Percentiles rank a stretch among this genome's conserved stretches.
Evolutionary conservation across 805 yeast genomes (phyloP).

Genomic region (Vanderwaltozyma yarrowii): DNA sequence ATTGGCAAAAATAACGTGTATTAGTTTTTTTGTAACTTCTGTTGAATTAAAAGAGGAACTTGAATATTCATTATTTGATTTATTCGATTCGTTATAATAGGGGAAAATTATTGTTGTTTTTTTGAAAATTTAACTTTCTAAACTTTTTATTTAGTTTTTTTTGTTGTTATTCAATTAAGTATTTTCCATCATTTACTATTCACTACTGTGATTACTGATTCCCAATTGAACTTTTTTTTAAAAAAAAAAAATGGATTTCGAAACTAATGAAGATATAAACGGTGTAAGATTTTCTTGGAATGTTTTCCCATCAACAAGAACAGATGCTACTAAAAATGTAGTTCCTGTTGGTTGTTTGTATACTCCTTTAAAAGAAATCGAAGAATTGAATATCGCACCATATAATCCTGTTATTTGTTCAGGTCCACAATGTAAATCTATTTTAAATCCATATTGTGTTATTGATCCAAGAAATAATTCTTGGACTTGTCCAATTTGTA

Average conservation of each 20-base stretch:
- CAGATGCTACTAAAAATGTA: conserved; percentile 80
- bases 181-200: no score
- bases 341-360: conserved; percentile 88
- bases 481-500: conserved; percentile 82
- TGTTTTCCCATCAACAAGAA: conserved; percentile 75
- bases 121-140: no score
- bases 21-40: no score
- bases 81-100: no score
- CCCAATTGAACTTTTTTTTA: no score
- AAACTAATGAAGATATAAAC: conserved; percentile 54
- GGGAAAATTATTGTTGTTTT: no score
- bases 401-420: conserved; percentile 85
- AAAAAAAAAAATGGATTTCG: conserved; percentile 31
- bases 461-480: conserved; percentile 61
- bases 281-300: conserved; percentile 71
- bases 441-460: conserved; percentile 76
- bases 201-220: no score
- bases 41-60: no score
- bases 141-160: no score
- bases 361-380: conserved; percentile 79
- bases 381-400: conserved; percentile 64
- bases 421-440: conserved; percentile 62
- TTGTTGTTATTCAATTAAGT: no score
- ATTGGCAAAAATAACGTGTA: no score
- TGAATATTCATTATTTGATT: no score